Evolutionary conservation across 352 stramenopile genomes (phyloP).

Genomic region (Albugo candida): DNA sequence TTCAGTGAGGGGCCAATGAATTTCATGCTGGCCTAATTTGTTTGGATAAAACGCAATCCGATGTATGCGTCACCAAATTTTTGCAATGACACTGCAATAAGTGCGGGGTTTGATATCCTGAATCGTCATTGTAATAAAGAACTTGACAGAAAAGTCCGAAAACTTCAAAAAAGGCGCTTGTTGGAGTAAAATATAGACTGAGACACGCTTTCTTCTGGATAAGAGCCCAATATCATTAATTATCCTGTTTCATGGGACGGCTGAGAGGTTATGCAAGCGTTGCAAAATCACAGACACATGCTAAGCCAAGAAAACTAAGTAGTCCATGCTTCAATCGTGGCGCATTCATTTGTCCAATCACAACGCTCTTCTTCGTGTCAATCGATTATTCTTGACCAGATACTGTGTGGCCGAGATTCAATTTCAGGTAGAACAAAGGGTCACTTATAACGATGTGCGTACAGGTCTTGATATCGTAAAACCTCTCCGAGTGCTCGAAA

Average conservation of each 20-base stretch:
- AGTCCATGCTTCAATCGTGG: constrained; percentile 7
- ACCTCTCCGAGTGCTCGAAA: constrained; percentile 9
- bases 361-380: constrained; percentile 6
- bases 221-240: constrained; percentile 4
- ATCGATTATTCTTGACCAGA: constrained; percentile 8
- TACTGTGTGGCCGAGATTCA: constrained; percentile 13
- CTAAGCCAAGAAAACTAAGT: constrained; percentile 12
- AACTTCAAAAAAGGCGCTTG: constrained; percentile 10
- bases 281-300: constrained; percentile 9
- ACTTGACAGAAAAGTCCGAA: constrained; percentile 8
- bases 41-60: constrained; percentile 5
- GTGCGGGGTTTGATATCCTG: constrained; percentile 3
- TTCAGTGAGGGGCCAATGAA: constrained; percentile 3
- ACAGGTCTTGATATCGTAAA: constrained; percentile 8
- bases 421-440: constrained; percentile 7
- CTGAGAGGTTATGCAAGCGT: constrained; percentile 7
- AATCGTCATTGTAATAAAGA: constrained; percentile 16
- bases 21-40: constrained; percentile 1
- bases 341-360: constrained; percentile 6
- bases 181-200: constrained; percentile 10
- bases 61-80: constrained; percentile 1
- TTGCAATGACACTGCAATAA: constrained; percentile 3
- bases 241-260: background rate
- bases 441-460: constrained; percentile 11
- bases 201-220: constrained; percentile 6